phyloP scores from a whole-genome alignment of 2,329 filamentous ascomycete genomes.

The Coniochaeta sp. region DNA sequence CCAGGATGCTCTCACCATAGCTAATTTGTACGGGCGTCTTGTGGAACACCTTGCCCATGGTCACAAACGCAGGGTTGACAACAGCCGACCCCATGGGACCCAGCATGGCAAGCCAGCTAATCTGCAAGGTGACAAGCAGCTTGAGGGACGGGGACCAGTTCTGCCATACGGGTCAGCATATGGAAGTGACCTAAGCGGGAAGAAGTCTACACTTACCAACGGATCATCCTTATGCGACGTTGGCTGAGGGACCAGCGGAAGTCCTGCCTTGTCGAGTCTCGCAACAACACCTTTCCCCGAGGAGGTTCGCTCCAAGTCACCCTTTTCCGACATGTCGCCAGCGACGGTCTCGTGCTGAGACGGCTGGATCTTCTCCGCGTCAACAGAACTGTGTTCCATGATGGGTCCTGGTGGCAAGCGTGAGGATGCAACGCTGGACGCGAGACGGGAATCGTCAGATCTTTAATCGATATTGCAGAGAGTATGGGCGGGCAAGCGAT shows the following conservation, averaged over 20 bases:
- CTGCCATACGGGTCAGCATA: slow-evolving; percentile 3
- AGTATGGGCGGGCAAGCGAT: neutral
- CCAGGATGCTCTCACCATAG: slow-evolving; percentile 1
- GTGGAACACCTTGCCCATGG: slow-evolving; percentile 19
- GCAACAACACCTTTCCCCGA: neutral
- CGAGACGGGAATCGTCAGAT: neutral
- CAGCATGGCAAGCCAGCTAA: slow-evolving; percentile 22
- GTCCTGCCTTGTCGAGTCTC: slow-evolving; percentile 13
- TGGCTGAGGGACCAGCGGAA: slow-evolving; percentile 17
- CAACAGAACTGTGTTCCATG: neutral
- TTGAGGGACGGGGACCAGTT: slow-evolving; percentile 18
- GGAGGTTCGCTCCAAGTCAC: neutral
- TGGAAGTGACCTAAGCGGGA: neutral
- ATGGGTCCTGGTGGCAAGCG: neutral
- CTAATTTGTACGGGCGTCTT: slow-evolving; percentile 20
- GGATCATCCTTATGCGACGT: slow-evolving; percentile 16
- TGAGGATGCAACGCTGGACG: neutral
- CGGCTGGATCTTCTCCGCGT: neutral
- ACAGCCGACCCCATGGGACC: slow-evolving; percentile 20
- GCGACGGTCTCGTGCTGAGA: neutral
- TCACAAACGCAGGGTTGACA: slow-evolving; percentile 24
- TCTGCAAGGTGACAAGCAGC: slow-evolving; percentile 18
- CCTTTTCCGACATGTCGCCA: neutral
- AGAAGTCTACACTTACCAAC: slow-evolving; percentile 7
- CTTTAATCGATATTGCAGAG: neutral